Evolutionary conservation across 768 basidiomycete genomes (phyloP), one percentile per base, ranked within the genome.

Genomic region (Kwoniella sp.): DNA sequence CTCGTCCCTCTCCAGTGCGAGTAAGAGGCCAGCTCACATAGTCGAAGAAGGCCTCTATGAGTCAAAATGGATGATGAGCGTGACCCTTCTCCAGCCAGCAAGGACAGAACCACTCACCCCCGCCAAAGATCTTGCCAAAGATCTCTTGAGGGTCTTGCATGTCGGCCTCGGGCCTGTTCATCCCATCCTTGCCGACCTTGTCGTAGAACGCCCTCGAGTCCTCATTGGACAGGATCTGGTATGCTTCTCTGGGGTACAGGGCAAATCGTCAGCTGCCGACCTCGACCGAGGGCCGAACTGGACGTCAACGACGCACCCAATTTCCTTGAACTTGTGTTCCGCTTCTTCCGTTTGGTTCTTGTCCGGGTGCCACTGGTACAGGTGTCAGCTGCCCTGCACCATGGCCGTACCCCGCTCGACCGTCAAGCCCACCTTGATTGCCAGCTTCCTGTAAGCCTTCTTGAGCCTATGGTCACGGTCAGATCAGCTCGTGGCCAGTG

Each of bases 41-140:
- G 71, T 91, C 89, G 52, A 78, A 76, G 72, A 95, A 95, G 22
- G 87, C 81, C 66, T 93, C 92, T 64, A 25, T 27, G 15, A 32
- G 5, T 6, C 17, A 26, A 15, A 14, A 37, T 56, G 37, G 31
- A 11, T 27, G 25, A 20, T 36, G 23, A 38, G 22, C 28, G 2
- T 20, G 17, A 9, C 37, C 5, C 23, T 33, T 51, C 19, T 19
- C 25, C 39, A 40, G 11, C 9, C 15, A 36, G n/a, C n/a, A n/a
- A 5, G 10, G 4, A 25, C 17, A 38, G 38, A 9, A 22, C 20
- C 15, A 11, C 65, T 49, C 53, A 63, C 65, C 65, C 20, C 95
- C 93, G 46, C 91, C 91, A 70, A 99, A 99, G 14, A 98, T 88
- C 66, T 87, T 86, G 17, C 88, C 86, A 69, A 99, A 99, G 79